Percentiles rank a stretch among this genome's conserved stretches.
phyloP scores from a whole-genome alignment of 805 yeast species.

The Kodamaea fukazawae region DNA sequence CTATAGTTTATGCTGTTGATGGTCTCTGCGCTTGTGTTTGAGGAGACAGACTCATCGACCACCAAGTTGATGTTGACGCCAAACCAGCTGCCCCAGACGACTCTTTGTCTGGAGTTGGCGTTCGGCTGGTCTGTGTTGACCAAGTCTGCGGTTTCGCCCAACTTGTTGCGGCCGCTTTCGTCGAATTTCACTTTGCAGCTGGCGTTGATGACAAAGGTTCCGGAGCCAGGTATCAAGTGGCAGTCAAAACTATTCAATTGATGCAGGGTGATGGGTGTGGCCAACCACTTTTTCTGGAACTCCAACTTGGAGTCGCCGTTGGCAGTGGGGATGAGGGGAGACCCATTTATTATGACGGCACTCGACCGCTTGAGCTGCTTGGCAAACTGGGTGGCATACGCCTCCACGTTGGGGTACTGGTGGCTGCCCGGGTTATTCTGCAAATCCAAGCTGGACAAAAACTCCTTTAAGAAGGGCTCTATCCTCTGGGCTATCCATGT shows the following conservation, averaged over 20 bases:
- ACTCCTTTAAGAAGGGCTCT: slow-evolving; percentile 38
- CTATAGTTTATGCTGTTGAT: slow-evolving; percentile 66
- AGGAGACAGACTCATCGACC: slow-evolving; percentile 49
- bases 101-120: slow-evolving; percentile 25
- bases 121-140: slow-evolving; percentile 15
- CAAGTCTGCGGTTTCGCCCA: slow-evolving; percentile 63
- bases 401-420: slow-evolving; percentile 32
- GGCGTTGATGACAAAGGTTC: slow-evolving; percentile 48
- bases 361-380: slow-evolving; percentile 51
- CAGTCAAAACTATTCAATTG: slow-evolving; percentile 61
- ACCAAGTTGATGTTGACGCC: slow-evolving; percentile 63
- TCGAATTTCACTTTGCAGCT: slow-evolving; percentile 70
- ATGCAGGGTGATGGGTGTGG: slow-evolving; percentile 58
- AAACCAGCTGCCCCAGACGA: slow-evolving; percentile 67
- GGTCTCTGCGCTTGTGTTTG: slow-evolving; percentile 40
- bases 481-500: slow-evolving; percentile 32
- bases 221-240: slow-evolving; percentile 67
- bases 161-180: slow-evolving; percentile 66
- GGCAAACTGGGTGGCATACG: slow-evolving; percentile 44
- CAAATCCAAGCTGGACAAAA: slow-evolving; percentile 34
- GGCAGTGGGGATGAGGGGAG: slow-evolving; percentile 41
- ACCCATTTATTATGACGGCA: slow-evolving; percentile 58
- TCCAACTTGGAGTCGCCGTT: slow-evolving; percentile 36
- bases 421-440: slow-evolving; percentile 26
- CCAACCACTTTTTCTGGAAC: slow-evolving; percentile 59